A percentile compares a stretch with the other conserved stretches of the same genome.
Conservation (phyloP, 2,329 filamentous ascomycete species). For the Triangularia verruculosa region DNA sequence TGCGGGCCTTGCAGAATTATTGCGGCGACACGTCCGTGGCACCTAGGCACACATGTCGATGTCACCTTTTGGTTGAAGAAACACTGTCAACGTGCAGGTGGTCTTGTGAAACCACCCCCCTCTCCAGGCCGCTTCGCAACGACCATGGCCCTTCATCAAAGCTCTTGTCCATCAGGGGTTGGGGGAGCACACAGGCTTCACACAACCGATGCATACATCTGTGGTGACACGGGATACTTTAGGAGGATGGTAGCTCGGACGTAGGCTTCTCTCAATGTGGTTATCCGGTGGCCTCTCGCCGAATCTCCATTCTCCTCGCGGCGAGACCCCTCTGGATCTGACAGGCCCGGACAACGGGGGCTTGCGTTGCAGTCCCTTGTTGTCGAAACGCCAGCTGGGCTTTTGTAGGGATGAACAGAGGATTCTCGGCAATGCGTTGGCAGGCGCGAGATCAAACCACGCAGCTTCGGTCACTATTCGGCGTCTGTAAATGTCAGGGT, state of each 20-base stretch:
- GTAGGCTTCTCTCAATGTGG: conserved; percentile 3
- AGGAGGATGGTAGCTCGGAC: conserved; percentile 1
- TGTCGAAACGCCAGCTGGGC: neutral
- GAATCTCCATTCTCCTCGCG: conserved; percentile 2
- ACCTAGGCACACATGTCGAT: neutral
- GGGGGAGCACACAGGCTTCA: neutral
- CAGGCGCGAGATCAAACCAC: neutral
- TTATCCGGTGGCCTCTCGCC: neutral
- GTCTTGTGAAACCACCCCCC: neutral
- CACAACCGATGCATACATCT: conserved; percentile 3
- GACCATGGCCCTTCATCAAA: neutral
- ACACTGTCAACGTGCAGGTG: neutral
- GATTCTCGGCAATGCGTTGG: neutral
- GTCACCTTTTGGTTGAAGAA: neutral
- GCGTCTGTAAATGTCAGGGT: neutral
- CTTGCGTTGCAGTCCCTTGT: neutral
- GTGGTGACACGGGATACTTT: conserved; percentile 1
- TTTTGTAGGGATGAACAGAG: neutral
- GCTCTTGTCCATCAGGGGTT: neutral
- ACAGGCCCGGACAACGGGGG: neutral
- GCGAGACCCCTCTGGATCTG: neutral
- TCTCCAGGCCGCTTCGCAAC: neutral
- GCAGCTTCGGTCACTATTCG: neutral
- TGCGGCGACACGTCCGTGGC: neutral
- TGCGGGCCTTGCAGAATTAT: neutral